Evolutionary conservation across 192 early-diverging fungal genomes (phyloP), one percentile per base, ranked within the genome.

Genomic region (Coemansia furcata): DNA sequence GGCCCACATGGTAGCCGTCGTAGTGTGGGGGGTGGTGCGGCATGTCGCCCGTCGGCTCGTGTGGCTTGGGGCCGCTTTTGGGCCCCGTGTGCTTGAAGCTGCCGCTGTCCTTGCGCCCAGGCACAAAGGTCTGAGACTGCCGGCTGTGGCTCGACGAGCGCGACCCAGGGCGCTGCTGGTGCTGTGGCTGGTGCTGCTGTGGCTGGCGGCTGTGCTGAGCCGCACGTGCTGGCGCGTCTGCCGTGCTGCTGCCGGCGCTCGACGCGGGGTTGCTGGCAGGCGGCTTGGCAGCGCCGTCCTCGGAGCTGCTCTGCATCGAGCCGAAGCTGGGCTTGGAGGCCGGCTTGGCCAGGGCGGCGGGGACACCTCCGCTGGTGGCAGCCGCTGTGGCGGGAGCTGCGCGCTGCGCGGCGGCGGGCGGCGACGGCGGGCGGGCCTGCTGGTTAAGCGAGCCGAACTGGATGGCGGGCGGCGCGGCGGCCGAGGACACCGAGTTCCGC

Each of bases 361-460:
- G 78, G 35, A 74, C 73, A 33, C 83, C 83, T 36, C 83, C 83
- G 50, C 83, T 84, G 12, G 78, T 84, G 43, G 74, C 66, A 26
- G 66, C 67, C 4, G 64, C 39, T 6, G 30, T 66, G 10, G 66
- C 40, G 11, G 55, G 19, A 4, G 38, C 66, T 26, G 70, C 62
- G 36, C 67, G 72, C 52, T 64, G 62, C 30, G 74, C 66, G 3
- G 74, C 66, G 3, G 65, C 44, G 7, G 78, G 74, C 15, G 83
- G 78, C 14, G 78, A 67, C 10, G 69, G 63, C 7, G 78, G 43
- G 57, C 75, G 74, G 1, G 71, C 39, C 57, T 80, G 71, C 69
- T 83, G 74, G 72, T 78, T 77, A 35, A 84, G 66, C 47, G 83
- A 77, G n/a, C 83, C 83, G 68, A 84, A 84, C 73, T 84, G 83